phyloP scores from a whole-genome alignment of 164 flowering plant genomes.

The Pachysandra terminalis region DNA sequence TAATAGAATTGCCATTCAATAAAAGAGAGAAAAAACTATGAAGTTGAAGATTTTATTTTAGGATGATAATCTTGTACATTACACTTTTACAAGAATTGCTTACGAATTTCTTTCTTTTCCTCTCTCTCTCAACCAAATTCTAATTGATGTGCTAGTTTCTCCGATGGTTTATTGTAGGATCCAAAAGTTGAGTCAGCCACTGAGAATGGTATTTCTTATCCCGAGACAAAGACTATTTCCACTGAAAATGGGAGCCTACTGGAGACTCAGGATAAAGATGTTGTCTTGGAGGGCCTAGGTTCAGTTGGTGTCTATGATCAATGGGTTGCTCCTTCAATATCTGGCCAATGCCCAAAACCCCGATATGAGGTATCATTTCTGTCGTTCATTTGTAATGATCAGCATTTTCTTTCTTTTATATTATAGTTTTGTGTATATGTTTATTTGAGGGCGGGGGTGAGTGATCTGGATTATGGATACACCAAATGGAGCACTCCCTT shows the following conservation, averaged over 20 bases:
- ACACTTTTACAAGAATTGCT: too few species aligned
- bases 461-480: too few species aligned
- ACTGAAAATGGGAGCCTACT: conserved; percentile 58
- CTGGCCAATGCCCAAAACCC: conserved; percentile 82
- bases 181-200: conserved; percentile 37
- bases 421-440: neutral
- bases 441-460: too few species aligned
- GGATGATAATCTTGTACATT: too few species aligned
- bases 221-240: conserved; percentile 65
- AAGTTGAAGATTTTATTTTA: too few species aligned
- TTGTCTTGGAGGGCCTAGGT: conserved; percentile 69
- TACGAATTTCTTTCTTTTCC: neutral
- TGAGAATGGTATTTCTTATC: conserved; percentile 60
- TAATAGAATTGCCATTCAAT: too few species aligned
- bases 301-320: conserved; percentile 80
- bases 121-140: neutral
- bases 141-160: conserved; percentile 1
- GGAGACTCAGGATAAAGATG: conserved; percentile 88
- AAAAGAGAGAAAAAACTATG: too few species aligned
- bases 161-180: conserved; percentile 37
- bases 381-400: neutral
- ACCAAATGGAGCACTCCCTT: too few species aligned
- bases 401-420: neutral
- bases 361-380: conserved; percentile 80
- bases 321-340: conserved; percentile 79